Percentiles rank a stretch among this genome's conserved stretches.
These are phyloP conservation scores for Picochlorum sp. DNA, from an alignment of 139 green algal genomes.

Conservation along the genomic window DNA sequence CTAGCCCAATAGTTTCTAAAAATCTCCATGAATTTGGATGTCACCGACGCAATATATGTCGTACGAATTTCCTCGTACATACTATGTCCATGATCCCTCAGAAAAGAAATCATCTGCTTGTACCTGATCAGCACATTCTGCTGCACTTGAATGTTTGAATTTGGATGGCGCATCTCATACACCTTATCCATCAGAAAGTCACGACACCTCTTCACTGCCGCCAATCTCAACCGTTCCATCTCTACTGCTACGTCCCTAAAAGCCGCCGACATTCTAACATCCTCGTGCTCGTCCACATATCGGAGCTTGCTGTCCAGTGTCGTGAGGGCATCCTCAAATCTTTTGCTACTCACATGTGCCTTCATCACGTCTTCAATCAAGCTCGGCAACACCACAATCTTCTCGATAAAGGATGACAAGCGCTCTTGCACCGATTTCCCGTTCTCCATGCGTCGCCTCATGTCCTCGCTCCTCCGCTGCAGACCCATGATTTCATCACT, in stretches of 20 bases:
- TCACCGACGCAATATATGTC: constrained; percentile 75
- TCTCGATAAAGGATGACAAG: constrained; percentile 61
- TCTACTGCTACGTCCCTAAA: constrained; percentile 74
- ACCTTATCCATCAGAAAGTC: constrained; percentile 58
- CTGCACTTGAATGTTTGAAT: constrained; percentile 91
- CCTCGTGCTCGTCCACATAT: constrained; percentile 43
- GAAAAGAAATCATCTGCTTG: constrained; percentile 70
- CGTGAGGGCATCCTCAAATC: constrained; percentile 62
- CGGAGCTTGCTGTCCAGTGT: constrained; percentile 66
- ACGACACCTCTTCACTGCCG: constrained; percentile 57
- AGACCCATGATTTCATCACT: constrained; percentile 71
- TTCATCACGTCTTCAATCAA: constrained; percentile 79
- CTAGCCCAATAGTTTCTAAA: constrained; percentile 79
- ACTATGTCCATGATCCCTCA: constrained; percentile 51
- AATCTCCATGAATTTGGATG: constrained; percentile 67
- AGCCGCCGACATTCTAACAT: constrained; percentile 27
- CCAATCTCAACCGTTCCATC: constrained; percentile 78
- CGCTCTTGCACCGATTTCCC: constrained; percentile 51
- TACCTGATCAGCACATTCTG: constrained; percentile 85
- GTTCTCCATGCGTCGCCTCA: constrained; percentile 84
- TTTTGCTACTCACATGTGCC: constrained; percentile 55
- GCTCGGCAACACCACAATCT: constrained; percentile 65
- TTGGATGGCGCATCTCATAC: constrained; percentile 76
- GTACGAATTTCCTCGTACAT: constrained; percentile 67
- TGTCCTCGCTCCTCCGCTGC: constrained; percentile 71